Base-by-base conservation (phyloP, 495 filamentous ascomycete species). In the Aspergillus saccharolyticus region DNA sequence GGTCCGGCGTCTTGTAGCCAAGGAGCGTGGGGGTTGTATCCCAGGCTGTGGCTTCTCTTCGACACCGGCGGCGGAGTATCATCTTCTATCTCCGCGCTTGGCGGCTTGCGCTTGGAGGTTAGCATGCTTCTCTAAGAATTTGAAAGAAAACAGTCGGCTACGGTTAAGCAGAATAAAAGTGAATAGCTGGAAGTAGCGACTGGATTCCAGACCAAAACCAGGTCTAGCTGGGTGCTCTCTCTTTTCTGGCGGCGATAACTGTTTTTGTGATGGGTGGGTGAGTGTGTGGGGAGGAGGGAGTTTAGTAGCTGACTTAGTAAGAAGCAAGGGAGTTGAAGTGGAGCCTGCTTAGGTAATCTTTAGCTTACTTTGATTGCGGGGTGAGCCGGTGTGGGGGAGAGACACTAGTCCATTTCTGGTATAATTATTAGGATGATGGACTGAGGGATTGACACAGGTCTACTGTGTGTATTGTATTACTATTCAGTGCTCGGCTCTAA, bases 1-100 rank as follows among this genome's bases (percentile, higher is more conserved):
- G 66, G 58, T 24, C 65, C 66, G 17, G 64, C 56, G 49, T 70
- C 70, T 14, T 66, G 63, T 4, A 74, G 64, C 73, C 73, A 76
- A 52, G 73, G 73, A 4, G 65, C 62, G 48, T 70, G 70, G 7
- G 68, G 67, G 53, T 76, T 65, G 59, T 71, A 72, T 22, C 68
- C 63, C 33, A 68, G 58, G 24, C 64, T 58, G 53, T 65, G 65
- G 56, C 67, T 69, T 21, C 66, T 53, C 43, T 73, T 71, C 4
- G 62, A 56, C 15, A 46, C 53, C 1, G 55, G 58, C 1, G 55
- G 58, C 21, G 45, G 57, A 28, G 19, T 55, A 20, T 66, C 65
- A 42, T 60, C 51, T 24, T 55, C 50, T 22, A 49, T 46, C 5
- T 62, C 68, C 18, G 70, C 54, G n/a, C 66, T 51, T 51, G 64